Evolutionary conservation across 495 filamentous ascomycete species (phyloP).

Genomic region (Penicillium arizonense): DNA sequence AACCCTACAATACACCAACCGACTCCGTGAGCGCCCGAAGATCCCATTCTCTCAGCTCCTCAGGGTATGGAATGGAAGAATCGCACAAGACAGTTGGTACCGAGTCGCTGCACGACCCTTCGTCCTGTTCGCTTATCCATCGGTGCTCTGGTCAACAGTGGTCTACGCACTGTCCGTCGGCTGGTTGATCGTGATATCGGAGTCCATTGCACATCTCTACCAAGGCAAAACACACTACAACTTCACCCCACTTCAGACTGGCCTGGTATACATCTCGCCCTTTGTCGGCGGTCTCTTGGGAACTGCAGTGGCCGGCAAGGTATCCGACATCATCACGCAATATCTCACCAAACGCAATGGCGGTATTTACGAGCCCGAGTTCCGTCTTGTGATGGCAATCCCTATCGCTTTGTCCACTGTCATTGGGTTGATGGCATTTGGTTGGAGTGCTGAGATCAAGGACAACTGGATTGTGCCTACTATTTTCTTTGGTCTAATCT

Average conservation of each 20-base stretch:
- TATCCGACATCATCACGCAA: conserved; percentile 80
- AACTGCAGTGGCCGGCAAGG: conserved; percentile 84
- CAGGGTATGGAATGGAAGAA: conserved; percentile 70
- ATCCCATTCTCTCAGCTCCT: conserved; percentile 71
- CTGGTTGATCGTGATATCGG: conserved; percentile 94
- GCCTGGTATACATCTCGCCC: conserved; percentile 85
- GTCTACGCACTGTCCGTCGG: conserved; percentile 90
- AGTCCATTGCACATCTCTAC: conserved; percentile 78
- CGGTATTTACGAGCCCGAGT: conserved; percentile 94
- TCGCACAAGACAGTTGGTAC: conserved; percentile 76
- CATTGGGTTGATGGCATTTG: conserved; percentile 89
- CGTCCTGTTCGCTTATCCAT: conserved; percentile 81
- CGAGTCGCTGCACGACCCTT: conserved; percentile 75
- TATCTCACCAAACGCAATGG: conserved; percentile 81
- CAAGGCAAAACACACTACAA: conserved; percentile 64
- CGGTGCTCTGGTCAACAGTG: conserved; percentile 85
- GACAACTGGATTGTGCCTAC: conserved; percentile 90
- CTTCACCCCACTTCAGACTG: conserved; percentile 76
- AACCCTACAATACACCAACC: conserved; percentile 54
- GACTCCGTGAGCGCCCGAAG: conserved; percentile 56
- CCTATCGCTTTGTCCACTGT: conserved; percentile 78
- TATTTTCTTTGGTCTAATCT: conserved; percentile 86
- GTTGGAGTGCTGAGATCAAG: conserved; percentile 76
- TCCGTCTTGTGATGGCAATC: conserved; percentile 85
- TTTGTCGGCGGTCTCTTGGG: conserved; percentile 89